These are phyloP conservation scores for Xerocomus nothofagi DNA, from an alignment of 1,284 basidiomycete species.

Conservation along the genomic window DNA sequence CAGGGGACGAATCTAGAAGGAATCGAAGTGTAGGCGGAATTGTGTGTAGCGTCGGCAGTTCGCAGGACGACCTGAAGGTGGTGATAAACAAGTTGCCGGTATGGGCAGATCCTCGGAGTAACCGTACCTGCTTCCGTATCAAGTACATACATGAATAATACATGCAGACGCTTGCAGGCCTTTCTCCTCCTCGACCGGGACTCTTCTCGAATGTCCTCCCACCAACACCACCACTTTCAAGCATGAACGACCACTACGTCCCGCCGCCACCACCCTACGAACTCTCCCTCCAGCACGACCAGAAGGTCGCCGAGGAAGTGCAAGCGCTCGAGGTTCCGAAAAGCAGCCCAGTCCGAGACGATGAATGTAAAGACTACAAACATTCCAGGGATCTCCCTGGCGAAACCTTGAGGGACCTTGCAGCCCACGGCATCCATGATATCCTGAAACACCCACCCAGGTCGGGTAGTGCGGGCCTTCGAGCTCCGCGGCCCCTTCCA, in stretches of 20 bases:
- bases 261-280: constrained; percentile 50
- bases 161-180: too few species aligned
- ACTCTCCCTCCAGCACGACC: constrained; percentile 54
- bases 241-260: constrained; percentile 32
- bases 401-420: constrained; percentile 3
- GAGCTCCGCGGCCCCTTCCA: constrained; percentile 29
- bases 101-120: too few species aligned
- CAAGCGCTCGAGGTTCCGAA: constrained; percentile 34
- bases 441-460: constrained; percentile 9
- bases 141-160: too few species aligned
- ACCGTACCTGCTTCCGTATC: too few species aligned
- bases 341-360: constrained; percentile 26
- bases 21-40: constrained; percentile 61
- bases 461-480: not conserved
- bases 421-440: not conserved
- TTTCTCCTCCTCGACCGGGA: too few species aligned
- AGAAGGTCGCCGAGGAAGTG: constrained; percentile 47
- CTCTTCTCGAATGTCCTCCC: constrained; percentile 6
- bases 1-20: constrained; percentile 84
- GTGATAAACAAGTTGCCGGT: too few species aligned
- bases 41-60: too few species aligned
- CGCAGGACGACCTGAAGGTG: too few species aligned
- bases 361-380: constrained; percentile 16
- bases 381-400: constrained; percentile 9
- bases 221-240: not conserved